Percentiles rank a stretch among this genome's conserved stretches.
phyloP scores from a whole-genome alignment of 2,329 filamentous ascomycete genomes.

The Arthrobotrys conoides region DNA sequence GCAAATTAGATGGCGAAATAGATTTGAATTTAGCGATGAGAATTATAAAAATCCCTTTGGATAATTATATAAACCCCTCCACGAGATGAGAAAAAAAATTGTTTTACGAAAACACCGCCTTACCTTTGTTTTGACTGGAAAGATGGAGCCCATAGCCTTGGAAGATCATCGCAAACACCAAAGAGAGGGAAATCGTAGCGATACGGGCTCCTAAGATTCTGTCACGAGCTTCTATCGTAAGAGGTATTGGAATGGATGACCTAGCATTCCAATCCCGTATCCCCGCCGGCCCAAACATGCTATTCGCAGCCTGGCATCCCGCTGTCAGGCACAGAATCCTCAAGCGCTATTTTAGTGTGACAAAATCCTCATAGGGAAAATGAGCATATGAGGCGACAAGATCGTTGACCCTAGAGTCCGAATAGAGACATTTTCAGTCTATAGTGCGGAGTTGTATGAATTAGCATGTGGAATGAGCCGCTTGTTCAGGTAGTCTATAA shows the following conservation, averaged over 20 bases:
- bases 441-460: slow-evolving; percentile 2
- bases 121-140: slow-evolving; percentile 33
- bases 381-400: slow-evolving; percentile 14
- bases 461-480: slow-evolving; percentile 31
- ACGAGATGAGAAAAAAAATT: not conserved
- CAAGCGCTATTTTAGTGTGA: slow-evolving; percentile 26
- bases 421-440: slow-evolving; percentile 31
- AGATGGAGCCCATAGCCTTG: not conserved
- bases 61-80: too few species aligned
- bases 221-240: slow-evolving; percentile 23
- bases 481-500: not conserved
- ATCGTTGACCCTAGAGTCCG: slow-evolving; percentile 21
- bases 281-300: slow-evolving; percentile 34
- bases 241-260: slow-evolving; percentile 52
- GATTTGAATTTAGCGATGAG: slow-evolving; percentile 20
- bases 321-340: slow-evolving; percentile 42
- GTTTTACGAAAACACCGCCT: not conserved
- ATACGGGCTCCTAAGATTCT: slow-evolving; percentile 1
- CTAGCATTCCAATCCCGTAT: slow-evolving; percentile 59
- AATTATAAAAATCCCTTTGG: slow-evolving; percentile 6
- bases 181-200: slow-evolving; percentile 14
- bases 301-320: slow-evolving; percentile 43
- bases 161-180: not conserved
- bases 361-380: slow-evolving; percentile 21
- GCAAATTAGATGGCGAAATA: not conserved